Base-by-base conservation (phyloP, 2,329 filamentous ascomycete genomes). In the Paracoccidioides lutzii region DNA sequence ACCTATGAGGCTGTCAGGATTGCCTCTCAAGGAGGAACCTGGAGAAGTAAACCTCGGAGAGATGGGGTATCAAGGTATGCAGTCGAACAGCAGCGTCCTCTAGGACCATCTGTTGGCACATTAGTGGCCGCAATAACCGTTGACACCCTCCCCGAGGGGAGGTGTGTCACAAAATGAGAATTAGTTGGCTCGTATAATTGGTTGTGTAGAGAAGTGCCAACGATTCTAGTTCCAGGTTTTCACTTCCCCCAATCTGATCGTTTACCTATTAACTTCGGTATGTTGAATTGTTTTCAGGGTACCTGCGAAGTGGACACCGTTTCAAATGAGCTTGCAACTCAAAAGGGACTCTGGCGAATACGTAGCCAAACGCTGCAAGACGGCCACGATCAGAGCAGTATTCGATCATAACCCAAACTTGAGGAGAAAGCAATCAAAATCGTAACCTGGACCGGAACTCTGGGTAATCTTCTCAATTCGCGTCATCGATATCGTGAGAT, bases 371-470 rank as follows among this genome's bases (percentile, higher is more conserved):
- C 66, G 55, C 66, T 67, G 53, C 69, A 65, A 22, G 61, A 62
- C 68, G 63, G 57, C 64, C 67, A 15, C 71, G 5, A 66, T 78
- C 1, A 64, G 69, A 53, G 69, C 76, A 2, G 58, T 78, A 1
- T 54, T 80, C 1, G 63, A 63, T 1, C 62, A 67, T 7, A 61
- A 76, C 68, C 72, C 0, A 59, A 66, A 1, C 71, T 75, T 52
- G 41, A 64, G 1, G 60, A 68, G 2, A 54, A 60, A 0, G 57
- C 62, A 0, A 60, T 83, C 38, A 78, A 86, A 60, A 61, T 88
- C 2, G 73, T 82, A 37, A 80, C 73, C 0, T 87, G 83, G 57
- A 75, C 75, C 0, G 84, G 77, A 60, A 84, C 81, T 0, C 57
- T 87, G 0, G 79, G 81, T 0, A 83, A 80, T 62, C 74, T 87